Evolutionary conservation across 306 rosid genomes (phyloP).

Genomic region (Psophocarpus tetragonolobus): DNA sequence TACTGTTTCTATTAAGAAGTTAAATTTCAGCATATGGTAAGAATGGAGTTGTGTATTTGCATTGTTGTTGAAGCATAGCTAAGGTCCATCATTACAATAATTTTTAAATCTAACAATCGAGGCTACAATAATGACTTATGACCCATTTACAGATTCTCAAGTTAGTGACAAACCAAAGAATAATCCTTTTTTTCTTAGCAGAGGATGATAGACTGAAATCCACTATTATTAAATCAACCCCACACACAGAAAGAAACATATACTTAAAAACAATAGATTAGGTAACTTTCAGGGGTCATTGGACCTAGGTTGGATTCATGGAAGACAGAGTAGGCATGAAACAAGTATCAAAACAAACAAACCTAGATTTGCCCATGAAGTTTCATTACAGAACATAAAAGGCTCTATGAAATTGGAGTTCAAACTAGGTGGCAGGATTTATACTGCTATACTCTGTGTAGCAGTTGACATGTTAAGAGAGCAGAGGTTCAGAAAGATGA

Average conservation of each 20-base stretch:
- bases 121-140: not conserved
- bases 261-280: slow-evolving; percentile 1
- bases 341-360: too few relatives aligned
- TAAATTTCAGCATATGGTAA: not conserved
- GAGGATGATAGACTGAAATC: not conserved
- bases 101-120: not conserved
- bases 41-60: not conserved
- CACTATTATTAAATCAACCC: not conserved
- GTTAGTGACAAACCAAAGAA: not conserved
- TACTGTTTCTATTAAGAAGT: not conserved
- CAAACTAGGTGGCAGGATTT: too few relatives aligned
- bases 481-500: too few relatives aligned
- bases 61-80: not conserved
- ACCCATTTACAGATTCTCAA: slow-evolving; percentile 9
- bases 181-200: not conserved
- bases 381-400: too few relatives aligned
- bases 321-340: too few relatives aligned
- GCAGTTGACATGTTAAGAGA: too few relatives aligned
- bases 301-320: too few relatives aligned
- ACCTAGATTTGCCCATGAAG: too few relatives aligned
- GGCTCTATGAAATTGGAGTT: too few relatives aligned
- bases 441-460: too few relatives aligned
- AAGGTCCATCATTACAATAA: not conserved
- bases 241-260: slow-evolving; percentile 16
- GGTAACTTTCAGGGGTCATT: too few relatives aligned